Evolutionary conservation across 139 green algal genomes (phyloP).

Genomic region (Raphidocelis subcapitata): DNA sequence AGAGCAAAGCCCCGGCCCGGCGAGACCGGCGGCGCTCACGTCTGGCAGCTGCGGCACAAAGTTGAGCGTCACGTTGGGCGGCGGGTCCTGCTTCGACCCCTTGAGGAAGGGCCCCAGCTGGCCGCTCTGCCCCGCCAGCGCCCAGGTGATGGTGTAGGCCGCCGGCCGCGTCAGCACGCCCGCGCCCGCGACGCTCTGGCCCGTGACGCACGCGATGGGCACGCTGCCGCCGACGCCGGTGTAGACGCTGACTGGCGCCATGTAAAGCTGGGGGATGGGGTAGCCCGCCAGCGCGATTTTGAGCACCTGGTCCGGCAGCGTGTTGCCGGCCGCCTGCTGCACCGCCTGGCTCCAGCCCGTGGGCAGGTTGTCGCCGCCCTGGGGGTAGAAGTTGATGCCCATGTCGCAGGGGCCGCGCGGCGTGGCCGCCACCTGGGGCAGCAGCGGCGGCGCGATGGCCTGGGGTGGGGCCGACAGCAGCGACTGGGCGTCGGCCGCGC

Average conservation of each 20-base stretch:
- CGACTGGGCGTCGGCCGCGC: too few relatives aligned
- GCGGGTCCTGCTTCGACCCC: constrained; percentile 31
- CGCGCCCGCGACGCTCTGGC: not conserved
- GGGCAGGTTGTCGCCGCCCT: constrained; percentile 12
- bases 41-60: constrained; percentile 25
- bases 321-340: constrained; percentile 29
- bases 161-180: constrained; percentile 15
- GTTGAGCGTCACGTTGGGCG: constrained; percentile 24
- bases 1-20: too few relatives aligned
- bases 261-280: constrained; percentile 27
- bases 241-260: constrained; percentile 23
- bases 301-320: constrained; percentile 14
- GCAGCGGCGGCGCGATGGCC: constrained; percentile 1
- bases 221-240: constrained; percentile 17
- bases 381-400: constrained; percentile 21
- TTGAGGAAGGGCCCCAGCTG: constrained; percentile 23
- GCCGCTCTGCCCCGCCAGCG: constrained; percentile 5
- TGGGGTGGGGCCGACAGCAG: too few relatives aligned
- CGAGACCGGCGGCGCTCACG: constrained; percentile 5
- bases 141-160: constrained; percentile 20
- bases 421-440: not conserved
- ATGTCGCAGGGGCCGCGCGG: constrained; percentile 8
- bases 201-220: constrained; percentile 10
- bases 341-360: constrained; percentile 29
- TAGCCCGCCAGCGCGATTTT: constrained; percentile 32